Evolutionary conservation across 495 filamentous ascomycete genomes (phyloP).

Genomic region (Penicillium canescens): DNA sequence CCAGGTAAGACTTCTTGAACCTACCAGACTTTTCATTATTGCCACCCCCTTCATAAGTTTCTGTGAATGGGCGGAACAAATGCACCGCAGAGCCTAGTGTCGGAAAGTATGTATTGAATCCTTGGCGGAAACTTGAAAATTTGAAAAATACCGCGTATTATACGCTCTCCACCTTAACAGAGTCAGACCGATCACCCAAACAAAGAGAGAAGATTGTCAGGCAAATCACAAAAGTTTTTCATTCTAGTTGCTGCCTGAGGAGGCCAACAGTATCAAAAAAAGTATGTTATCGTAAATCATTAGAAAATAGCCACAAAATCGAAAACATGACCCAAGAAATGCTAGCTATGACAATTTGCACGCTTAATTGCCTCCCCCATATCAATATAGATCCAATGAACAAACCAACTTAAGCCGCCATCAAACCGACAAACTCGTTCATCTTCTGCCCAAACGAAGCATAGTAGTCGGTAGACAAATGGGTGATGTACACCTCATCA

Average conservation of each 20-base stretch:
- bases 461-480: constrained; percentile 45
- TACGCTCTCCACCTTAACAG: constrained; percentile 1
- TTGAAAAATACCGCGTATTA: constrained; percentile 13
- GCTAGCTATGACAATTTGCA: neutral
- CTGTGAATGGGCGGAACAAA: neutral
- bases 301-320: neutral
- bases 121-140: neutral
- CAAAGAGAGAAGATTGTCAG: neutral
- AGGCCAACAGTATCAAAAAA: neutral
- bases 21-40: neutral
- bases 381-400: neutral
- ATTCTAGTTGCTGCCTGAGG: neutral
- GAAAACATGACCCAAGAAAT: neutral
- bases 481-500: constrained; percentile 47
- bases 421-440: constrained; percentile 43
- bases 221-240: neutral
- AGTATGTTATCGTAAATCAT: neutral
- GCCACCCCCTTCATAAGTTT: constrained; percentile 2
- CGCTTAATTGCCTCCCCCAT: neutral
- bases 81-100: neutral
- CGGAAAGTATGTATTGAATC: neutral
- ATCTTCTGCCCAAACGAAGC: constrained; percentile 43
- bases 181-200: neutral
- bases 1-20: neutral
- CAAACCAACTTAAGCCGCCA: constrained; percentile 27